Evolutionary conservation across 2,329 filamentous ascomycete species (phyloP), one percentile per base, ranked within the genome.

Genomic region (Lachnellula occidentalis): DNA sequence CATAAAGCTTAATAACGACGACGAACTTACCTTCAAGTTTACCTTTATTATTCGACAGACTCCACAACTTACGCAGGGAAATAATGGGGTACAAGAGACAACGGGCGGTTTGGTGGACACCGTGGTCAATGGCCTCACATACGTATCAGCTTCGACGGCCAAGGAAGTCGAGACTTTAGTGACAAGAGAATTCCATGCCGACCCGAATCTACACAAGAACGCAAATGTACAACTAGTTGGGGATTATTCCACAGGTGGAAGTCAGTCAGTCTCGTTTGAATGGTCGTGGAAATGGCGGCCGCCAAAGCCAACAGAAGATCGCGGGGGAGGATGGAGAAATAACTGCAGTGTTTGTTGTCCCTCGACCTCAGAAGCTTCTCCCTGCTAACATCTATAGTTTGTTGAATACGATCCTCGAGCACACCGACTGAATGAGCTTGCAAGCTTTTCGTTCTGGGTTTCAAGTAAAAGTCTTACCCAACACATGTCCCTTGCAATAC

Each of bases 221-320:
- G 81, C 91, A 52, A 97, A 97, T 68, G 94, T 99, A 39, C 88
- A 95, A 66, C 79, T 97, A 45, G 86, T 99, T n/a, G 94, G 94
- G 3, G 91, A 96, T 70, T 96, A 88, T 68, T 80, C 82, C 2
- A 99, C 94, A 0, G 84, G 80, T 34, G 92, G 92, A n/a, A 89
- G 78, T 65, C 77, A 87, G 6, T 92, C 90, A 1, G 86, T 95
- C 31, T 85, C 90, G 34, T 96, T 96, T 68, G 87, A 92, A 61
- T 99, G 92, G 91, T 86, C 87, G 7, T 99, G 94, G 94, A 94
- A 87, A 76, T 99, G 92, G 91, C 90, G 88, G 68, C 90, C 94
- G 8, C 94, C 94, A 37, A 95, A 90, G 76, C 67, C 75, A 14
- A 74, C 76, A 15, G 92, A 96, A 68, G 92, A 96, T 69, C 83